These are phyloP conservation scores for Fraxinus xanthoxyloides DNA, from an alignment of 305 asterid genomes.

Conservation along the genomic window DNA sequence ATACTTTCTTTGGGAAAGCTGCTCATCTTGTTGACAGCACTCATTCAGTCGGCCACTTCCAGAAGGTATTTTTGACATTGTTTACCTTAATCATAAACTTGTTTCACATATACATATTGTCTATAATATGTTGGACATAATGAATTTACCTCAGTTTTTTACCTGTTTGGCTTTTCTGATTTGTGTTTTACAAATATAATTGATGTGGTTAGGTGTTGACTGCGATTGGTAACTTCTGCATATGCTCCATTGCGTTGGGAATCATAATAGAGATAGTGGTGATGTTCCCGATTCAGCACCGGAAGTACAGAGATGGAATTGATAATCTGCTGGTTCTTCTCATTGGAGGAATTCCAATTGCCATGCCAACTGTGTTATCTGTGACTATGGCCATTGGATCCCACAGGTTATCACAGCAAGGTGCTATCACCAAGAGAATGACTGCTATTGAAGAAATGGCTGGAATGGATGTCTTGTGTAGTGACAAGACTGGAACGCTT, in stretches of 20 bases:
- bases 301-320: conserved; percentile 76
- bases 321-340: conserved; percentile 82
- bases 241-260: conserved; percentile 76
- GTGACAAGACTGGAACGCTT: conserved; percentile 66
- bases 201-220: conserved; percentile 58
- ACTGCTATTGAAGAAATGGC: conserved; percentile 70
- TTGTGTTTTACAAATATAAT: background rate
- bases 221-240: conserved; percentile 93
- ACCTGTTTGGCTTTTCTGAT: background rate
- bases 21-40: conserved; percentile 96
- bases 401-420: conserved; percentile 80
- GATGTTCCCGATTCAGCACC: conserved; percentile 82
- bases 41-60: conserved; percentile 86
- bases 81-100: background rate
- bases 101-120: background rate
- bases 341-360: conserved; percentile 92
- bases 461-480: conserved; percentile 54
- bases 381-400: conserved; percentile 97
- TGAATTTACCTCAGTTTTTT: background rate
- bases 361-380: conserved; percentile 85
- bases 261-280: conserved; percentile 67
- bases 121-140: background rate
- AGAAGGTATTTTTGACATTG: conserved; percentile 42
- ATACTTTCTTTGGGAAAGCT: conserved; percentile 91
- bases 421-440: conserved; percentile 83